phyloP scores from a whole-genome alignment of 805 yeast genomes.

The Yarrowia yakushimensis region DNA sequence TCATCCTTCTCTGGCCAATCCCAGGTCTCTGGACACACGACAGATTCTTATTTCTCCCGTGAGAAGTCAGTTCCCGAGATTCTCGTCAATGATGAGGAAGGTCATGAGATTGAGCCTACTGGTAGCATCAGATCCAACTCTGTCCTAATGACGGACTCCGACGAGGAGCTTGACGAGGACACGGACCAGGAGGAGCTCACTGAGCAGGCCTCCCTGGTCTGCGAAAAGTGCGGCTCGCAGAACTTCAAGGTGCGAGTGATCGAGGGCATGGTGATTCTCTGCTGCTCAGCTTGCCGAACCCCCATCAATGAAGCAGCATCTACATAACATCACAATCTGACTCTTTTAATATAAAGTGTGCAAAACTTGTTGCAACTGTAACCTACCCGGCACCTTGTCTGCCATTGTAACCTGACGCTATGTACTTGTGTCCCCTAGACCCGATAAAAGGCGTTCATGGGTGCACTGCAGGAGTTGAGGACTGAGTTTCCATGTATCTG shows the following conservation, averaged over 20 bases:
- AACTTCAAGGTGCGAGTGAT: constrained; percentile 19
- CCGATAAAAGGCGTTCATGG: too few relatives aligned
- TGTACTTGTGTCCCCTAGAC: not conserved
- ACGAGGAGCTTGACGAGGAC: not conserved
- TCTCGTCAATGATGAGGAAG: constrained; percentile 14
- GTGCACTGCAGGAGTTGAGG: too few relatives aligned
- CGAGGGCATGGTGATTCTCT: constrained; percentile 23
- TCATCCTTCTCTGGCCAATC: not conserved
- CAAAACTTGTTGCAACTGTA: not conserved
- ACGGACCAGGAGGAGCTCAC: constrained; percentile 12
- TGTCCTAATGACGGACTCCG: not conserved
- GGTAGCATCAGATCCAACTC: not conserved
- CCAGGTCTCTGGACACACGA: not conserved
- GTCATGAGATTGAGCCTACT: not conserved
- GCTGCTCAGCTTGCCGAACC: constrained; percentile 23
- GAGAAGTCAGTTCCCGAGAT: not conserved
- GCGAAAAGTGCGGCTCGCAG: constrained; percentile 20
- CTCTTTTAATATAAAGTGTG: not conserved
- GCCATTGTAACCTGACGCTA: not conserved
- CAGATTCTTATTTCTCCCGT: not conserved
- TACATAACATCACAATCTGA: not conserved
- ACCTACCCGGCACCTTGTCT: too few relatives aligned
- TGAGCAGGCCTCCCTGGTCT: constrained; percentile 11
- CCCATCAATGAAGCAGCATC: constrained; percentile 15
- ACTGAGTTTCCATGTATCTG: too few relatives aligned